A percentile compares a stretch with the other conserved stretches of the same genome.
phyloP scores from a whole-genome alignment of 176 grass and related monocot species.

The Leersia perrieri region DNA sequence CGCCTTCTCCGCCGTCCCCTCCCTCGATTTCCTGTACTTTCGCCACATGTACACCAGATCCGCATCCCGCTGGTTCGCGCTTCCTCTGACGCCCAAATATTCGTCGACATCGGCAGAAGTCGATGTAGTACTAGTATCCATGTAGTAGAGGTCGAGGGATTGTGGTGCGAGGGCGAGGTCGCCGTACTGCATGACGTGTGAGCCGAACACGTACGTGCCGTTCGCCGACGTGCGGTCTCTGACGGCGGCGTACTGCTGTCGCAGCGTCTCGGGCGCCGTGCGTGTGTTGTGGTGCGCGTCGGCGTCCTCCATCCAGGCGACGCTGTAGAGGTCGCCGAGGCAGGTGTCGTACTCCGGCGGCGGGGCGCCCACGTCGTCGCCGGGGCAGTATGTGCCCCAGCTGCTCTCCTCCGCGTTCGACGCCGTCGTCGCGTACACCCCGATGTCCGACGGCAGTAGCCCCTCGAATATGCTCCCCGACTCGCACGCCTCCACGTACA shows the following conservation, averaged over 20 bases:
- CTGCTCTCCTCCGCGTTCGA: constrained; percentile 88
- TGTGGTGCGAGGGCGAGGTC: constrained; percentile 25
- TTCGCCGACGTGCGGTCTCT: constrained; percentile 54
- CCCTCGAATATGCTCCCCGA: constrained; percentile 88
- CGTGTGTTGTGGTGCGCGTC: constrained; percentile 41
- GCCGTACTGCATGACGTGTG: constrained; percentile 87
- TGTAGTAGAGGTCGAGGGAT: constrained; percentile 58
- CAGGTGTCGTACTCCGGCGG: constrained; percentile 71
- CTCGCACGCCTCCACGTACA: constrained; percentile 95
- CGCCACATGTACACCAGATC: constrained; percentile 84
- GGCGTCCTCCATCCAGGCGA: constrained; percentile 93
- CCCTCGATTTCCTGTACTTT: constrained; percentile 46
- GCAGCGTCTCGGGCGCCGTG: constrained; percentile 58
- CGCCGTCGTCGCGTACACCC: constrained; percentile 83
- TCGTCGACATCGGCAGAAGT: constrained; percentile 39
- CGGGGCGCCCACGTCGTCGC: constrained; percentile 38
- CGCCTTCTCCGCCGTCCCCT: constrained; percentile 49
- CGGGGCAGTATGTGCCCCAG: constrained; percentile 89
- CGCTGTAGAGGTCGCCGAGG: constrained; percentile 85
- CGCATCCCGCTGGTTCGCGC: constrained; percentile 68
- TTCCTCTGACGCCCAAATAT: no score
- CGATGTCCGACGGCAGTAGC: constrained; percentile 54
- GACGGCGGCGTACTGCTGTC: constrained; percentile 66
- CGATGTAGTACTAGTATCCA: constrained; percentile 41
- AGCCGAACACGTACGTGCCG: constrained; percentile 47